Conservation (phyloP, 2,329 filamentous ascomycete genomes). For the Fusarium tricinctum region DNA sequence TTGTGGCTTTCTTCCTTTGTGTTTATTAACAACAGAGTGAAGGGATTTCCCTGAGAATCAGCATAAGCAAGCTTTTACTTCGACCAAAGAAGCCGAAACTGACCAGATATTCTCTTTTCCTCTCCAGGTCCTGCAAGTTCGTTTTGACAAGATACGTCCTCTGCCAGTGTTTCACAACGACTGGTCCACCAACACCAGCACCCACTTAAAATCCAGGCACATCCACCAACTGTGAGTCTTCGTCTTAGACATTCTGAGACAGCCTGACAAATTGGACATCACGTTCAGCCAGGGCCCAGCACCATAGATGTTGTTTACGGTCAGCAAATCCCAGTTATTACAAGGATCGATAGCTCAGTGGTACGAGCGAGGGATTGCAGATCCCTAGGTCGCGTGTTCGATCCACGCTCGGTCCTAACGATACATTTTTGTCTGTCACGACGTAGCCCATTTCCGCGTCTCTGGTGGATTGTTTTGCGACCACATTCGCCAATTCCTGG, state of each 20-base stretch:
- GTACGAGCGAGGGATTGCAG: constrained; percentile 25
- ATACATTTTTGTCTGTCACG: not conserved
- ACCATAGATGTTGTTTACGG: fast-evolving
- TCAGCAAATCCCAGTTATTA: fast-evolving
- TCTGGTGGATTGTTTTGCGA: no score
- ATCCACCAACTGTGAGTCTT: not conserved
- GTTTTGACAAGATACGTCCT: no score
- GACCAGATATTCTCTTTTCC: not conserved
- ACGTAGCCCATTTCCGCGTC: no score
- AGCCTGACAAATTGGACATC: not conserved
- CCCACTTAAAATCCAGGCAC: not conserved
- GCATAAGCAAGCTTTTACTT: no score
- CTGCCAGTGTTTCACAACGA: no score
- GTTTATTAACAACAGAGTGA: no score
- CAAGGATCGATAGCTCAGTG: constrained; percentile 23
- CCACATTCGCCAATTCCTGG: no score
- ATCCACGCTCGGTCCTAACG: constrained; percentile 7
- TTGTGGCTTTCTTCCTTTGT: no score
- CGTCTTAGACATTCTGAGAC: not conserved
- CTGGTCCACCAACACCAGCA: no score
- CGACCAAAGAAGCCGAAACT: no score
- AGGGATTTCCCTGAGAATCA: no score
- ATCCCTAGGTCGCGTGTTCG: constrained; percentile 22
- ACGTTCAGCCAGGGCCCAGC: fast-evolving
- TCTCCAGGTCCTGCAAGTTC: not conserved